Evolutionary conservation across 1,139 yeast species (phyloP), one percentile per base, ranked within the genome.

Genomic region (Entelexis paramagnoliae): DNA sequence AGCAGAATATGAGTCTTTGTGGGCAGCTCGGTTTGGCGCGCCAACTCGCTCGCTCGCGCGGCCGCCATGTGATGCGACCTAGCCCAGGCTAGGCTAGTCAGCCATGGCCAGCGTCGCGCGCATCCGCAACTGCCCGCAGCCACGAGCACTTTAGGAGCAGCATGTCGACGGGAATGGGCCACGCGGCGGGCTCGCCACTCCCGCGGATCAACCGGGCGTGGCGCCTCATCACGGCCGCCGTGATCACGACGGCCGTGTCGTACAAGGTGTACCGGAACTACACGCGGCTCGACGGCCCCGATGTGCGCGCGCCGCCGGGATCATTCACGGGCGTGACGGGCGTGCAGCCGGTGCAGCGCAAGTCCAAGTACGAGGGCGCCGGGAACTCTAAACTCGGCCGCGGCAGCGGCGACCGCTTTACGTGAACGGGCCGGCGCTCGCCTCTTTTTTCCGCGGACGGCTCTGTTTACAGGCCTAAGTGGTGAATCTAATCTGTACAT

Each of bases 281-380:
- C 48, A 61, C 60, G n/a, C 57, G 58, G 22, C 58, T 56, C 19
- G 62, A 59, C 28, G 55, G 54, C 20, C 59, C 60, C 16, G 55
- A 56, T n/a, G 51, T 36, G 20, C 34, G 32, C 20, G 43, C 48
- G 20, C 61, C 61, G 19, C 70, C 72, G 10, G 71, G 71, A 13
- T 61, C 68, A 24, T 68, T 58, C 53, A 62, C 60, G n/a, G 70
- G 70, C 20, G 62, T 58, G 36, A 57, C 64, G 2, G 57, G 57
- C 29, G 58, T 63, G 4, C 64, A 62, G 33, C 58, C 55, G 13
- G 58, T 42, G 1, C 59, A 62, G 54, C 58, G 72, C 41, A 65
- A 63, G 54, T 64, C 68, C 46, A 64, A 64, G 46, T 68, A 66
- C 54, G 68, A 68, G 49, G 71, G 71, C 2, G 71, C 69, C 6